These are phyloP conservation scores for Knufia petricola DNA, from an alignment of 2,329 filamentous ascomycete species.

Conservation along the genomic window DNA sequence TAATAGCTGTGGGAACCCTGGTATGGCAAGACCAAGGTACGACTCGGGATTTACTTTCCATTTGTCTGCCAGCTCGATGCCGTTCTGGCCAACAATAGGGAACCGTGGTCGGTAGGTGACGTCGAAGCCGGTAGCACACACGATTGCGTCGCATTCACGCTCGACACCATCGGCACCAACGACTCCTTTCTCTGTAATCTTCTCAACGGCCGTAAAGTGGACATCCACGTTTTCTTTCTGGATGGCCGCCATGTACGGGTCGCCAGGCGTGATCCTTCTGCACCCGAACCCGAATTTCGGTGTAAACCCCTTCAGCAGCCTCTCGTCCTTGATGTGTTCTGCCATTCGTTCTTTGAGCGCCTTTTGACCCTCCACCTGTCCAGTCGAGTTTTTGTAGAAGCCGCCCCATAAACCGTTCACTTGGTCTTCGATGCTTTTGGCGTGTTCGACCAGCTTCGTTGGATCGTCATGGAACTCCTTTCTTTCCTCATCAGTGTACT, in stretches of 20 bases:
- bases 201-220: constrained; percentile 39
- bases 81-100: constrained; percentile 31
- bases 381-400: constrained; percentile 36
- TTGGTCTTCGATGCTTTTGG: constrained; percentile 34
- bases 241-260: constrained; percentile 43
- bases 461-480: constrained; percentile 32
- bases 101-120: constrained; percentile 36
- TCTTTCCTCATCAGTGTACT: constrained; percentile 35
- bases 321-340: constrained; percentile 43
- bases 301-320: constrained; percentile 40
- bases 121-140: constrained; percentile 36
- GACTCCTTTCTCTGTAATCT: constrained; percentile 38
- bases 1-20: constrained; percentile 24
- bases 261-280: constrained; percentile 40
- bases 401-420: constrained; percentile 40
- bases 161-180: constrained; percentile 28
- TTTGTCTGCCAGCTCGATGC: constrained; percentile 35
- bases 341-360: constrained; percentile 37
- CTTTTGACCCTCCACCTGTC: constrained; percentile 32
- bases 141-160: constrained; percentile 26
- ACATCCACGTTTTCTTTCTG: constrained; percentile 43
- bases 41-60: constrained; percentile 30
- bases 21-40: constrained; percentile 24
- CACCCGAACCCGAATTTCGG: constrained; percentile 39
- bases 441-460: constrained; percentile 33